Evolutionary conservation across 805 yeast genomes (phyloP).

Genomic region (Starmerella bombicola): DNA sequence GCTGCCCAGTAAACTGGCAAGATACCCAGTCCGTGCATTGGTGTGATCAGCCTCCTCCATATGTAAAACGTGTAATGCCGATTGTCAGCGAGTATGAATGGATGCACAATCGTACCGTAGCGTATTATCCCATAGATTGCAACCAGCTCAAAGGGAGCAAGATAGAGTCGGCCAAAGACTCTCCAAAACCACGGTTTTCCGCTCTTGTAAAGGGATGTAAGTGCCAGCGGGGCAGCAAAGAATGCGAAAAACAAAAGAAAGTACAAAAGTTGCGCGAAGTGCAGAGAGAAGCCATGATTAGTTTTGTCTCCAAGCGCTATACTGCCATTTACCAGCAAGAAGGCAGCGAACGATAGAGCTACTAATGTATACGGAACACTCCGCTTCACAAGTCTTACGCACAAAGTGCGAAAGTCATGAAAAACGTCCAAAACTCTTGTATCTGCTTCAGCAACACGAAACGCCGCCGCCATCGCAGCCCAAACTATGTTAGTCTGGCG

Average conservation of each 20-base stretch:
- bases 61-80: slow-evolving; percentile 86
- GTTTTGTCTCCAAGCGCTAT: slow-evolving; percentile 85
- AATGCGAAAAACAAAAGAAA: slow-evolving; percentile 49
- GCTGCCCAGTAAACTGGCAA: slow-evolving; percentile 62
- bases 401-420: not conserved
- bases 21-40: slow-evolving; percentile 29
- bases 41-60: slow-evolving; percentile 48
- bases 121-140: slow-evolving; percentile 15
- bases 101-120: slow-evolving; percentile 57
- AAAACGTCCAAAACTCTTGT: not conserved
- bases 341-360: slow-evolving; percentile 41
- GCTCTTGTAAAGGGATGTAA: slow-evolving; percentile 25
- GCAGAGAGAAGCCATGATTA: slow-evolving; percentile 62
- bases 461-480: slow-evolving; percentile 44
- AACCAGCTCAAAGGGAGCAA: slow-evolving; percentile 10
- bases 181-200: not conserved
- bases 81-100: slow-evolving; percentile 85
- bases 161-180: not conserved
- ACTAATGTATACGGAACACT: slow-evolving; percentile 21
- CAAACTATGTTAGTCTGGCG: slow-evolving; percentile 90
- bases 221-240: slow-evolving; percentile 69
- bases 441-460: not conserved
- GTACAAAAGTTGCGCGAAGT: slow-evolving; percentile 71
- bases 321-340: slow-evolving; percentile 60
- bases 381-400: not conserved